phyloP scores from a whole-genome alignment of 2,329 filamentous ascomycete species.

The Aspergillus terreus region DNA sequence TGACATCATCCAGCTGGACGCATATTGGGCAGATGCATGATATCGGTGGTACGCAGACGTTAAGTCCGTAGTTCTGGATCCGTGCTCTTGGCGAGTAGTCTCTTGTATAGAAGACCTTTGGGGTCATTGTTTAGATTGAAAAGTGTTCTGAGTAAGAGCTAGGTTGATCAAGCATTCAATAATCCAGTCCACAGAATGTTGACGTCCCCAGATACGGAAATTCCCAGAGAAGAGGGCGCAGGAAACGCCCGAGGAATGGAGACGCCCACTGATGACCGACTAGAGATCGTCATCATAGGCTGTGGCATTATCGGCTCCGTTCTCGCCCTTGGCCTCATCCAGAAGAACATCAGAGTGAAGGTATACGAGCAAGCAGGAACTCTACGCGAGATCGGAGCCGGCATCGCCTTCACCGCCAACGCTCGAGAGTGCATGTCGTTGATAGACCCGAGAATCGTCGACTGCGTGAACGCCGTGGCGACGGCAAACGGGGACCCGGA shows the following conservation, averaged over 20 bases:
- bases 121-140: no score
- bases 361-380: constrained; percentile 25
- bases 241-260: neutral
- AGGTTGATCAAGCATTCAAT: no score
- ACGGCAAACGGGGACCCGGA: constrained; percentile 9
- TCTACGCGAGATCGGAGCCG: constrained; percentile 24
- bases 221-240: neutral
- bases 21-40: no score
- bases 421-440: constrained; percentile 18
- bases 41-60: no score
- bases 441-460: constrained; percentile 15
- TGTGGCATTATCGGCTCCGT: constrained; percentile 25
- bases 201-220: neutral
- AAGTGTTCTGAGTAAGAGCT: no score
- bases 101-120: no score
- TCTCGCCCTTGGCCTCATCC: constrained; percentile 22
- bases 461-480: constrained; percentile 12
- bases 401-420: constrained; percentile 21
- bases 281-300: constrained; percentile 26
- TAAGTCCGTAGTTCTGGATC: no score
- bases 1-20: no score
- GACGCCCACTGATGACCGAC: neutral
- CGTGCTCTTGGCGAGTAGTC: no score
- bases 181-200: neutral
- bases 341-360: constrained; percentile 16